A percentile compares a stretch with the other conserved stretches of the same genome.
phyloP scores from a whole-genome alignment of 257 asterid species.

The Solanum chilense region DNA sequence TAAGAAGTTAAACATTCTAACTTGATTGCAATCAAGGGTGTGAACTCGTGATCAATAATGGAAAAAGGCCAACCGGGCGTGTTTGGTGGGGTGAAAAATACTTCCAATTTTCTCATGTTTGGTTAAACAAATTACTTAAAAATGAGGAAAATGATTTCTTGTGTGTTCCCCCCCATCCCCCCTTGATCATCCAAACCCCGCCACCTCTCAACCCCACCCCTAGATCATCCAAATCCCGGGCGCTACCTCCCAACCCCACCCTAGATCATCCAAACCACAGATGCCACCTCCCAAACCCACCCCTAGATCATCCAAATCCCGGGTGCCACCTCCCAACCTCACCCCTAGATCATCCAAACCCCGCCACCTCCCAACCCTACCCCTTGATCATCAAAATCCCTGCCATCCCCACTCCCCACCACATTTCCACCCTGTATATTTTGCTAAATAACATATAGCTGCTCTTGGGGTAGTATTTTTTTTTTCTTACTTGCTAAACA shows the following conservation, averaged over 20 bases:
- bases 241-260: background rate
- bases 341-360: background rate
- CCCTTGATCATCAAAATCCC: background rate
- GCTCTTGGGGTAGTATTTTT: background rate
- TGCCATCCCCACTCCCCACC: background rate
- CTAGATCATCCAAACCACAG: no score
- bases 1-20: background rate
- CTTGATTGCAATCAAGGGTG: background rate
- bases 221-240: background rate
- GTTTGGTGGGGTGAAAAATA: background rate
- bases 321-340: no score
- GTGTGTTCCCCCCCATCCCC: background rate
- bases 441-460: background rate
- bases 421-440: background rate
- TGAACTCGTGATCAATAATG: background rate
- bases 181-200: no score
- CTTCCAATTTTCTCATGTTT: background rate
- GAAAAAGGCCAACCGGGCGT: background rate
- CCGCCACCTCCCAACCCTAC: background rate
- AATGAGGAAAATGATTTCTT: background rate
- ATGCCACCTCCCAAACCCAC: no score
- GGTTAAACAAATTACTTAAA: no score
- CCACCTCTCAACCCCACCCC: background rate
- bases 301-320: no score
- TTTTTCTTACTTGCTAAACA: background rate